phyloP scores from a whole-genome alignment of 2,329 filamentous ascomycete species.

The Fusarium sp. region DNA sequence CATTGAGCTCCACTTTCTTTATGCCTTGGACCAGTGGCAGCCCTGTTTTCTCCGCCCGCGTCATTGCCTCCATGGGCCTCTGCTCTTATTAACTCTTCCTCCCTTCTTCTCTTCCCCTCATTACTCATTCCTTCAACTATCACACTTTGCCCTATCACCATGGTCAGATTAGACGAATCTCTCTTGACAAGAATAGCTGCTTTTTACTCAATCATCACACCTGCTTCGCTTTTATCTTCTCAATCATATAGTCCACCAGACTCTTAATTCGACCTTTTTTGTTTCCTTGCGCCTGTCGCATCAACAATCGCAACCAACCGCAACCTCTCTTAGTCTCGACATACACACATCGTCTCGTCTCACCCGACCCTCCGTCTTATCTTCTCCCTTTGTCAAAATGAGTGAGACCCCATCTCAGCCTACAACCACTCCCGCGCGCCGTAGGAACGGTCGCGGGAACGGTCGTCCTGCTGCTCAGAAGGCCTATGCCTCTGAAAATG shows the following conservation, averaged over 20 bases:
- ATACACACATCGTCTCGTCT: constrained; percentile 7
- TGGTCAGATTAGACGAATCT: constrained; percentile 41
- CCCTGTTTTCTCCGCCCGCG: constrained; percentile 28
- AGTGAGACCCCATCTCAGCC: constrained; percentile 49
- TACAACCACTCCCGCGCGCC: constrained; percentile 52
- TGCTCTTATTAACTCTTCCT: constrained; percentile 28
- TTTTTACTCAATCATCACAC: constrained; percentile 35
- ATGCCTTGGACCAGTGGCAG: constrained; percentile 12
- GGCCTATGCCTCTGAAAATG: constrained; percentile 70
- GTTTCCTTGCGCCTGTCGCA: constrained; percentile 25
- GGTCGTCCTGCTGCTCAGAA: constrained; percentile 59
- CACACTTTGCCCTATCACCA: constrained; percentile 38
- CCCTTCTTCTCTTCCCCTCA: constrained; percentile 31
- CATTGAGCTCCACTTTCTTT: constrained; percentile 24
- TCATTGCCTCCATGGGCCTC: constrained; percentile 34
- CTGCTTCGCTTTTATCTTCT: constrained; percentile 26
- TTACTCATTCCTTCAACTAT: constrained; percentile 27
- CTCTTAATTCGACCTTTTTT: constrained; percentile 29
- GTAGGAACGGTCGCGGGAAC: constrained; percentile 55
- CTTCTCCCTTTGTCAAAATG: constrained; percentile 43
- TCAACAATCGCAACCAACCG: constrained; percentile 16
- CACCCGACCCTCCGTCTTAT: constrained; percentile 9
- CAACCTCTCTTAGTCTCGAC: constrained; percentile 2
- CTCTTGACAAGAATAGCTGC: constrained; percentile 36
- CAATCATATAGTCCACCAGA: constrained; percentile 36